Evolutionary conservation across 306 rosid species (phyloP).

Genomic region (Delonix regia): DNA sequence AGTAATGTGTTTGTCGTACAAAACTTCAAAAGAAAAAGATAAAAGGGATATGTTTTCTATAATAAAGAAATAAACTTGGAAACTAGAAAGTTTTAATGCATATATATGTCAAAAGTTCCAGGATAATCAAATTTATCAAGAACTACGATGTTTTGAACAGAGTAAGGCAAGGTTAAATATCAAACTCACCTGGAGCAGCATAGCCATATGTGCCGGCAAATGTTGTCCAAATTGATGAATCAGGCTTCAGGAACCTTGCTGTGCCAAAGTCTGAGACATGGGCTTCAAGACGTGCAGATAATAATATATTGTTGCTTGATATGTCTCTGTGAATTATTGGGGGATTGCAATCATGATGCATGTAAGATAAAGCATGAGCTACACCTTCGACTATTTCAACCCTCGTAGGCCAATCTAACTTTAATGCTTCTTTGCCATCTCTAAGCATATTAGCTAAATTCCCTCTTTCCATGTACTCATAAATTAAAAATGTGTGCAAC

Average conservation of each 20-base stretch:
- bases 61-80: no score
- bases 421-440: not conserved
- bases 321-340: not conserved
- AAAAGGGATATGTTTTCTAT: no score
- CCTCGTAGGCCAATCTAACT: not conserved
- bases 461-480: not conserved
- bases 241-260: slow-evolving; percentile 15
- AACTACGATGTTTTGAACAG: no score
- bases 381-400: not conserved
- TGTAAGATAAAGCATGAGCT: not conserved
- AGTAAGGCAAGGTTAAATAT: no score
- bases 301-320: slow-evolving; percentile 31
- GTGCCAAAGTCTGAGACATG: slow-evolving; percentile 37
- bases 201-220: not conserved
- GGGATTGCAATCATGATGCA: slow-evolving; percentile 7
- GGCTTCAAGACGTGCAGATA: slow-evolving; percentile 12
- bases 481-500: not conserved
- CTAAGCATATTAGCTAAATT: not conserved
- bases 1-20: no score
- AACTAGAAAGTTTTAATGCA: no score
- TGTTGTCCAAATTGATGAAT: not conserved
- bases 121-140: no score
- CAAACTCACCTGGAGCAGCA: not conserved
- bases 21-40: no score
- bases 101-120: no score